Percentiles rank a stretch among this genome's conserved stretches.
Evolutionary conservation across 2,329 filamentous ascomycete species (phyloP).

Genomic region (Nothophoma quercina): DNA sequence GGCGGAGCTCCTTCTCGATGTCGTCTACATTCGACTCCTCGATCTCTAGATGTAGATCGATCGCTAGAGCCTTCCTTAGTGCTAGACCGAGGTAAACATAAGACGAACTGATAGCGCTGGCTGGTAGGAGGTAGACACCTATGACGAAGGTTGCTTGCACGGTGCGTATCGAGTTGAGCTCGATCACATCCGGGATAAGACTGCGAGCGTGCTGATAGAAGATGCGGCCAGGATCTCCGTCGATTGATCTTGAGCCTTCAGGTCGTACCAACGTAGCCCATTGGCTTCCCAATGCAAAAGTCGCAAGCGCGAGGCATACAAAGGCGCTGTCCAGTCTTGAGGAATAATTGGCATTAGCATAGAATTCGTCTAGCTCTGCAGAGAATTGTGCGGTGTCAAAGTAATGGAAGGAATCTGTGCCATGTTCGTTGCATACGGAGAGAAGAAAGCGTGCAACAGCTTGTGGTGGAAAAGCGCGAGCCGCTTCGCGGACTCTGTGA

Average conservation of each 20-base stretch:
- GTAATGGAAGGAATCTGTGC: conserved; percentile 10
- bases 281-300: conserved; percentile 9
- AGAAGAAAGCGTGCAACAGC: conserved; percentile 9
- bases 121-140: conserved; percentile 5
- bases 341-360: neutral
- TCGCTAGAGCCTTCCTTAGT: conserved; percentile 4
- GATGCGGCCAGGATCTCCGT: conserved; percentile 7
- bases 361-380: conserved; percentile 8
- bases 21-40: neutral
- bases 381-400: conserved; percentile 8
- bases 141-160: conserved; percentile 10
- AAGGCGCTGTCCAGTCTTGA: conserved; percentile 6
- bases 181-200: conserved; percentile 7
- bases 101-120: conserved; percentile 10
- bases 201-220: conserved; percentile 9
- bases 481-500: conserved; percentile 6
- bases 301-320: conserved; percentile 9
- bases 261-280: conserved; percentile 10
- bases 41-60: conserved; percentile 6
- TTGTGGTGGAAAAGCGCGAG: conserved; percentile 5
- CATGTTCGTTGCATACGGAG: conserved; percentile 9
- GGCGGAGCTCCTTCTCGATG: conserved; percentile 5
- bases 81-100: conserved; percentile 12
- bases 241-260: neutral
- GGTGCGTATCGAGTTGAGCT: conserved; percentile 9